Percentiles rank a stretch among this genome's conserved stretches.
Conservation (phyloP, 768 basidiomycete species). For the Kwoniella newhampshirensis region DNA sequence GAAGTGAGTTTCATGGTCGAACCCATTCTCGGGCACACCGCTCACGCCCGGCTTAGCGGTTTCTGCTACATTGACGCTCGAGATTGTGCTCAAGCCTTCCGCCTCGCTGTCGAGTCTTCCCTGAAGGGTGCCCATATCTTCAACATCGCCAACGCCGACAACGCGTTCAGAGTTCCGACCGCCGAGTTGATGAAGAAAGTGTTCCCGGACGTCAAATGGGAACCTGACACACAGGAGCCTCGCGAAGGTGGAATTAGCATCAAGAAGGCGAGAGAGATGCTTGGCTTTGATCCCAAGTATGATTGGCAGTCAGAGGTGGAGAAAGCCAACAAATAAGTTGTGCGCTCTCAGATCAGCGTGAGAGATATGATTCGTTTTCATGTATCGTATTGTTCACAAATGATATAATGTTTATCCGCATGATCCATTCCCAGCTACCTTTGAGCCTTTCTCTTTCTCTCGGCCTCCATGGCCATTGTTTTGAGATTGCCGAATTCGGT, state of each 20-base stretch:
- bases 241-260: slow-evolving; percentile 46
- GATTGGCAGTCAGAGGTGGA: slow-evolving; percentile 46
- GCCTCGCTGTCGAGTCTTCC: slow-evolving; percentile 38
- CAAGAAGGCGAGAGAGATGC: slow-evolving; percentile 47
- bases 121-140: slow-evolving; percentile 47
- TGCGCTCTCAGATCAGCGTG: too few relatives aligned
- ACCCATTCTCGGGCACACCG: neutral
- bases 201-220: slow-evolving; percentile 42
- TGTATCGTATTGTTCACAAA: neutral
- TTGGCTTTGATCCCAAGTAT: slow-evolving; percentile 46
- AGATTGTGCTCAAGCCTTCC: slow-evolving; percentile 49
- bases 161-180: slow-evolving; percentile 34
- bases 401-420: neutral
- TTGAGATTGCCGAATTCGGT: slow-evolving; percentile 50
- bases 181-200: slow-evolving; percentile 43
- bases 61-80: slow-evolving; percentile 50
- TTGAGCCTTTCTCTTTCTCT: slow-evolving; percentile 21
- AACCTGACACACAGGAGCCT: slow-evolving; percentile 43
- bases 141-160: slow-evolving; percentile 51
- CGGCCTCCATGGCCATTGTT: slow-evolving; percentile 42
- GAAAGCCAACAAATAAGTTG: slow-evolving; percentile 19
- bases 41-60: slow-evolving; percentile 28
- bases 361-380: too few relatives aligned
- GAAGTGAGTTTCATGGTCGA: slow-evolving; percentile 36
- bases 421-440: neutral